Conservation (phyloP, 2,329 filamentous ascomycete species). For the Ophiostoma tasmaniense region DNA sequence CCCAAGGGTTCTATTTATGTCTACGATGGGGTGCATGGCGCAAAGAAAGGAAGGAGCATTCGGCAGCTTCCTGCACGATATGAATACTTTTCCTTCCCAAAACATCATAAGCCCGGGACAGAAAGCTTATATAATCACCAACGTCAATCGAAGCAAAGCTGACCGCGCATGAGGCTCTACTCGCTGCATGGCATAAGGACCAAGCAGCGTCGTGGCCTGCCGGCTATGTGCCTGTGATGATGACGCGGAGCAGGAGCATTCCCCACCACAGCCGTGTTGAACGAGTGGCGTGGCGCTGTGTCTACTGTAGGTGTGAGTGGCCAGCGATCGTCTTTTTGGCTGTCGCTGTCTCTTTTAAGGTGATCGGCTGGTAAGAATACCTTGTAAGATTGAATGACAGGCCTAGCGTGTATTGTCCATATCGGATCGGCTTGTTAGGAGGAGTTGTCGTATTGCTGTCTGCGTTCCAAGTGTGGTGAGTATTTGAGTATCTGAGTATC, state of each 20-base stretch:
- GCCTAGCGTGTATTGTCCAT: neutral
- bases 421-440: neutral
- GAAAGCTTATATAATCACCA: neutral
- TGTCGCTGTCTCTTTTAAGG: neutral
- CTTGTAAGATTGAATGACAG: neutral
- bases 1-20: constrained; percentile 7
- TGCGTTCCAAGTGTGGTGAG: neutral
- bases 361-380: neutral
- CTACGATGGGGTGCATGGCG: neutral
- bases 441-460: neutral
- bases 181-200: neutral
- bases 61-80: neutral
- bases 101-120: too few species aligned
- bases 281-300: neutral
- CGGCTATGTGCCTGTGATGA: neutral
- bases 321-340: neutral
- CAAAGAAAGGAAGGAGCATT: neutral
- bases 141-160: neutral
- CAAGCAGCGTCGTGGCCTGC: neutral
- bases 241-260: constrained; percentile 1
- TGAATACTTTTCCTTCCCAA: too few species aligned
- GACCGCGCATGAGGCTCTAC: neutral
- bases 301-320: neutral
- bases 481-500: neutral
- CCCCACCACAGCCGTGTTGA: neutral